Base-by-base conservation (phyloP, 441 rosid species). In the Brassica hybrid region DNA sequence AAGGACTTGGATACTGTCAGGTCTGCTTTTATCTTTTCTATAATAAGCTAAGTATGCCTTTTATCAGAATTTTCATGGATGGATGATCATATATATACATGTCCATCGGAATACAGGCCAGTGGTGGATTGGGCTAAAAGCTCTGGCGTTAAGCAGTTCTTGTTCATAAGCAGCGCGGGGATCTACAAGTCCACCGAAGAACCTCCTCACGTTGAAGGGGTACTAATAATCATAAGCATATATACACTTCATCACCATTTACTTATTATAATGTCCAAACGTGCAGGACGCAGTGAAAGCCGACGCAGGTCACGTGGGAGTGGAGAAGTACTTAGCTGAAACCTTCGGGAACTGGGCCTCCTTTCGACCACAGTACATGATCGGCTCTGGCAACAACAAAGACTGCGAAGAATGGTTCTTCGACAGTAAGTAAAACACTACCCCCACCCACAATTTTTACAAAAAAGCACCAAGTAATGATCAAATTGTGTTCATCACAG, bases 371-470 rank as follows among this genome's bases (percentile, higher is more conserved):
- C 99, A 91, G 67, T 93, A 94, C 85, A 93, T 94, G 94, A 91
- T 89, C 50, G 98, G 98, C 69, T 94, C 99, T 1, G 98, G 99
- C 57, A 93, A 93, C 89, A 94, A 90, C 86, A 94, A 94, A 84
- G 99, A 94, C 69, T 93, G 97, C 23, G 99, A 94, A 74, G 99
- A 94, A 83, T 94, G 99, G 99, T 94, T 94, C 86, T 93, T 94
- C 23, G 97, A 94, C 70, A 80, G 98, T 91, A 86, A 75, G 76
- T 76, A 90, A 86, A 64, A 5, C 18, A 4, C 12, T 30, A 30
- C 45, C 21, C 59, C 11, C 3, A 38, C 43, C 43, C 14, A 41
- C 14, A 43, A 12, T 12, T 45, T 45, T 12, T 13, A 3, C 1
- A 45, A 45, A 43, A 43, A 43, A 41, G 10, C 1, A 63, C 3